phyloP scores from a whole-genome alignment of 2,329 filamentous ascomycete species.

The Stemphylium vesicarium region DNA sequence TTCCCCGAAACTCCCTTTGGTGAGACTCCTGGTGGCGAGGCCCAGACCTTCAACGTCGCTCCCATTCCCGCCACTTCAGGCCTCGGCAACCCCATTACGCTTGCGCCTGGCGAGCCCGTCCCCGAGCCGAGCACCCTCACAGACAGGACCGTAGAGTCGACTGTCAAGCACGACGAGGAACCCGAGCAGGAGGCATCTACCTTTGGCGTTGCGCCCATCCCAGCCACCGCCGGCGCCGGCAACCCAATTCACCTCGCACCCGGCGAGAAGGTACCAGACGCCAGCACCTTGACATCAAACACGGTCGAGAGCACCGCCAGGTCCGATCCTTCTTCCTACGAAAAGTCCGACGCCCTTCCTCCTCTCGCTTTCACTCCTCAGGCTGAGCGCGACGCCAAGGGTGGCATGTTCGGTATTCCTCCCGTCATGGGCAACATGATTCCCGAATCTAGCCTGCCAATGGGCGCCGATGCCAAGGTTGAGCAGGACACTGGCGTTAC shows the following conservation, averaged over 20 bases:
- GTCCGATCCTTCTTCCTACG: conserved; percentile 81
- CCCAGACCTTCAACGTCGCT: conserved; percentile 60
- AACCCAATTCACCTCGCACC: conserved; percentile 83
- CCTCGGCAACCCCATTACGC: conserved; percentile 76
- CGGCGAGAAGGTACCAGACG: conserved; percentile 79
- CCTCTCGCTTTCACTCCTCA: conserved; percentile 54
- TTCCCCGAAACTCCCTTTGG: conserved; percentile 79
- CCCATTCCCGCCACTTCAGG: conserved; percentile 65
- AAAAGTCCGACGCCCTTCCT: conserved; percentile 70
- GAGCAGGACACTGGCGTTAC: conserved; percentile 49
- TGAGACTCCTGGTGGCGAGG: conserved; percentile 52
- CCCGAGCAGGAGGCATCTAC: conserved; percentile 46
- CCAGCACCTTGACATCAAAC: conserved; percentile 68
- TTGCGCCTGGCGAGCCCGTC: conserved; percentile 80
- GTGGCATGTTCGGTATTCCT: conserved; percentile 55
- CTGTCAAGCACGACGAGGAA: conserved; percentile 46
- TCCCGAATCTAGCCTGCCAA: conserved; percentile 81
- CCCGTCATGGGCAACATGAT: conserved; percentile 68
- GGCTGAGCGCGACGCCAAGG: conserved; percentile 51
- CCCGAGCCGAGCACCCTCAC: conserved; percentile 71
- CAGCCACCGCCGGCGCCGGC: conserved; percentile 64
- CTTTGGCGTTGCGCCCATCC: conserved; percentile 65
- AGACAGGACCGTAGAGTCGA: conserved; percentile 72
- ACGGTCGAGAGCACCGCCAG: conserved; percentile 67
- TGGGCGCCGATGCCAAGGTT: conserved; percentile 57